Percentiles rank a stretch among this genome's conserved stretches.
Conservation (phyloP, 768 basidiomycete species). For the Rhodotorula taiwanensis region DNA sequence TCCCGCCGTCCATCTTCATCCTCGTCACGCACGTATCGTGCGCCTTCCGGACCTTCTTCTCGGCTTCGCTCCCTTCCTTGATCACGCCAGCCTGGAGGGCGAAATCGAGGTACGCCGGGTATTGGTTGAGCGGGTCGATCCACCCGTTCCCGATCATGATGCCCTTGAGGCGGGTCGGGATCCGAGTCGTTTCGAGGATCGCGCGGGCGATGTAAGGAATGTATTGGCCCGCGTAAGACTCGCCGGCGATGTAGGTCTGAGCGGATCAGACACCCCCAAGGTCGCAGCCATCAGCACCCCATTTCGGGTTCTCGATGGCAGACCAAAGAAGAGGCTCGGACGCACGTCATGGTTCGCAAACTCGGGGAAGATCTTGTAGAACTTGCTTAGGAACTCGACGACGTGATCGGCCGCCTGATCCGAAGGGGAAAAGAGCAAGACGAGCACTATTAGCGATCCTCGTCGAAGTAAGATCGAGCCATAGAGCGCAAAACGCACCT, state of each 20-base stretch:
- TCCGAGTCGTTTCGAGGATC: slow-evolving; percentile 14
- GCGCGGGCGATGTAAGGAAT: slow-evolving; percentile 83
- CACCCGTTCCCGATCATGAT: slow-evolving; percentile 94
- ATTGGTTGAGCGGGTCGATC: slow-evolving; percentile 85
- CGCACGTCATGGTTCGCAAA: slow-evolving; percentile 72
- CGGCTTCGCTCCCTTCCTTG: slow-evolving; percentile 62
- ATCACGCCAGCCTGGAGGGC: slow-evolving; percentile 71
- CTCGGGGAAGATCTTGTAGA: slow-evolving; percentile 87
- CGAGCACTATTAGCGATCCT: background rate
- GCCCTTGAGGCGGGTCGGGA: slow-evolving; percentile 48
- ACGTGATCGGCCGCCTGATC: slow-evolving; percentile 67
- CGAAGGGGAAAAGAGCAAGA: background rate
- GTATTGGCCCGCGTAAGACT: slow-evolving; percentile 95
- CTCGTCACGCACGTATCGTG: slow-evolving; percentile 58
- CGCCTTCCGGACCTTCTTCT: slow-evolving; percentile 54
- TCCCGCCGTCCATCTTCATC: slow-evolving; percentile 27
- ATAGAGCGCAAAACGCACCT: slow-evolving; percentile 52
- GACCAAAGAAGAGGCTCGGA: slow-evolving; percentile 20
- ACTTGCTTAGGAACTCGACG: slow-evolving; percentile 75
- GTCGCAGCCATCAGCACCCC: background rate
- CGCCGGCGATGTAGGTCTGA: slow-evolving; percentile 91
- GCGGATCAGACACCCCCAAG: background rate
- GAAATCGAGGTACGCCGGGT: slow-evolving; percentile 81
- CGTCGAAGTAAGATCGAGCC: background rate
- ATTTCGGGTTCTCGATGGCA: too few species aligned